phyloP scores from a whole-genome alignment of 768 basidiomycete genomes.

The Mycena belliarum region DNA sequence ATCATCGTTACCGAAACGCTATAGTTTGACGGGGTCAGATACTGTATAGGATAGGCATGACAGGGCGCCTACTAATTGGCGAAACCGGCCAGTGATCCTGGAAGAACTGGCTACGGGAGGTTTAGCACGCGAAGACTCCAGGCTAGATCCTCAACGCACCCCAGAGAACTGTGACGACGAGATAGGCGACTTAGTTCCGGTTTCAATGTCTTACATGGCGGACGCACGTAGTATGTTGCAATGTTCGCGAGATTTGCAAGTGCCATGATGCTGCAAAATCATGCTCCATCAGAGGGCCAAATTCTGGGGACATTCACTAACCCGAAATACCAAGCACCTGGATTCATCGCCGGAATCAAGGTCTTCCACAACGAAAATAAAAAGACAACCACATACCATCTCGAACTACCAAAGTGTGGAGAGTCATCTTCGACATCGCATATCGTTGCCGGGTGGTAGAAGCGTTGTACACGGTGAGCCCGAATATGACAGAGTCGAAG shows the following conservation, averaged over 20 bases:
- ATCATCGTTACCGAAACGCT: conserved; percentile 29
- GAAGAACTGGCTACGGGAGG: background rate
- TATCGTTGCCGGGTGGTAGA: background rate
- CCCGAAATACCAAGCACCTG: background rate
- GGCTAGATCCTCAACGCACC: too few relatives aligned
- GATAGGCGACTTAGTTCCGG: too few relatives aligned
- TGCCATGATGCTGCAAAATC: background rate
- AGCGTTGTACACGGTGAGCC: conserved; percentile 16
- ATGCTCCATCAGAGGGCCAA: too few relatives aligned
- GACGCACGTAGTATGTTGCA: conserved; percentile 3
- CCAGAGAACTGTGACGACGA: too few relatives aligned
- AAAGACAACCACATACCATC: background rate
- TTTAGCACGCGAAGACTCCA: too few relatives aligned
- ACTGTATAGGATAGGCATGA: too few relatives aligned
- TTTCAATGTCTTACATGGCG: too few relatives aligned
- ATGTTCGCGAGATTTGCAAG: conserved; percentile 4
- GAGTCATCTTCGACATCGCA: background rate
- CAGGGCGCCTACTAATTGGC: background rate
- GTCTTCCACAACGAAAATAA: too few relatives aligned
- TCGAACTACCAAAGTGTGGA: background rate
- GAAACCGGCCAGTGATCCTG: background rate
- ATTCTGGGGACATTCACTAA: background rate
- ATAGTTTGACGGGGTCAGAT: too few relatives aligned
- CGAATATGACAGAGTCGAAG: conserved; percentile 9
- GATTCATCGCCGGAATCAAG: background rate